These are phyloP conservation scores for Cadophora gregata DNA, from an alignment of 2,329 filamentous ascomycete genomes.

Conservation along the genomic window DNA sequence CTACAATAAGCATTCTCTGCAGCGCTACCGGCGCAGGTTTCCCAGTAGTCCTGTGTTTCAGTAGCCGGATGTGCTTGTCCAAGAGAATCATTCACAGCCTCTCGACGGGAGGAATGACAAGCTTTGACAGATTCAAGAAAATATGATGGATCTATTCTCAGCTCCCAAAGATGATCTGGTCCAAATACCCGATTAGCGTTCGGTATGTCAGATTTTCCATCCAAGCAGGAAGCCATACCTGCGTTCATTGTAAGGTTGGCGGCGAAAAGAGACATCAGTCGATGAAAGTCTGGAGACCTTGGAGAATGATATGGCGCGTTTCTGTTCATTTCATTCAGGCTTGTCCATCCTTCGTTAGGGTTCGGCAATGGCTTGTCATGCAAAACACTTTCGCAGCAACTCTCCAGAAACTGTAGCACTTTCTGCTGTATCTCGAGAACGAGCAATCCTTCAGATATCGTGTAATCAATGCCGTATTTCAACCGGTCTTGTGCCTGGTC, in stretches of 20 bases:
- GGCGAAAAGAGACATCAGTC: neutral
- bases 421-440: conserved; percentile 11
- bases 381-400: conserved; percentile 4
- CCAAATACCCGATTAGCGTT: neutral
- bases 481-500: neutral
- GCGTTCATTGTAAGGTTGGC: neutral
- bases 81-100: neutral
- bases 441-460: neutral
- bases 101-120: neutral
- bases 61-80: neutral
- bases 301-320: neutral
- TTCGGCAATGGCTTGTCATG: neutral
- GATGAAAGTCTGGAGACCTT: neutral
- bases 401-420: conserved; percentile 2
- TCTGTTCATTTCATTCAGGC: neutral
- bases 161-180: conserved; percentile 13
- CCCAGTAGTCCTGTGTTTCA: neutral
- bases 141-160: conserved; percentile 1
- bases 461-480: conserved; percentile 3
- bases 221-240: neutral
- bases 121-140: conserved; percentile 4
- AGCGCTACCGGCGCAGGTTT: neutral
- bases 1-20: neutral
- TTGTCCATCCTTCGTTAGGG: neutral
- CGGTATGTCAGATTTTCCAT: neutral